These are phyloP conservation scores for Candida michaelii DNA, from an alignment of 805 yeast species.

Conservation along the genomic window DNA sequence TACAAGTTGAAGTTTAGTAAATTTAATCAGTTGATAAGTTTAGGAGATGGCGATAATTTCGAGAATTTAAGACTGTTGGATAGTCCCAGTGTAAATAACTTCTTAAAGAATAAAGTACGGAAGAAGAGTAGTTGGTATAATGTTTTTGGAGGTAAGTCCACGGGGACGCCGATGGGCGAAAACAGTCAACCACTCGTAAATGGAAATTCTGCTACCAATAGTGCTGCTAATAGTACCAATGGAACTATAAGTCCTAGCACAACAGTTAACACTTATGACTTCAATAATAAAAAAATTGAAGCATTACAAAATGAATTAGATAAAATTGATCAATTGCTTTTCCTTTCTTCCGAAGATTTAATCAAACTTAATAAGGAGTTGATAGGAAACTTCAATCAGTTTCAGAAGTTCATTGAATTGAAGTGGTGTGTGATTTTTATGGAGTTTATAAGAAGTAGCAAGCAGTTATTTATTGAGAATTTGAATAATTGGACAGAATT, in stretches of 20 bases:
- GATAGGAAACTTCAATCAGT: conserved; percentile 38
- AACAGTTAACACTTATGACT: background rate
- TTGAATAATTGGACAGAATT: conserved; percentile 35
- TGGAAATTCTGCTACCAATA: background rate
- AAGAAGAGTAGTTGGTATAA: conserved; percentile 44
- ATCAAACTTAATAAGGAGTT: conserved; percentile 43
- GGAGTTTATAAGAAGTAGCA: conserved; percentile 36
- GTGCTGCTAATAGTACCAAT: background rate
- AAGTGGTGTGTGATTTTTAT: conserved; percentile 40
- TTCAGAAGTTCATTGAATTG: conserved; percentile 39
- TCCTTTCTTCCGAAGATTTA: conserved; percentile 44
- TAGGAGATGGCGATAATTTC: conserved; percentile 19
- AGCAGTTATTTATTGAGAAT: conserved; percentile 30
- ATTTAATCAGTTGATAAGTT: conserved; percentile 34
- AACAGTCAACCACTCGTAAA: too few relatives aligned
- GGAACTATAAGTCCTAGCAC: too few relatives aligned
- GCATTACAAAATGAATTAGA: conserved; percentile 41
- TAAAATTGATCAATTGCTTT: conserved; percentile 50
- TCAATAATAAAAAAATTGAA: conserved; percentile 20
- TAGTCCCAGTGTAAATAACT: conserved; percentile 39
- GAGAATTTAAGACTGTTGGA: conserved; percentile 34
- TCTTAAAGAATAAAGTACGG: conserved; percentile 29
- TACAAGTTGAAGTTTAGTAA: conserved; percentile 40
- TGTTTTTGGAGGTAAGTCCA: conserved; percentile 33
- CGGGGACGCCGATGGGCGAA: too few relatives aligned